Conservation (phyloP, 2,329 filamentous ascomycete species). For the Pseudogymnoascus sp. region DNA sequence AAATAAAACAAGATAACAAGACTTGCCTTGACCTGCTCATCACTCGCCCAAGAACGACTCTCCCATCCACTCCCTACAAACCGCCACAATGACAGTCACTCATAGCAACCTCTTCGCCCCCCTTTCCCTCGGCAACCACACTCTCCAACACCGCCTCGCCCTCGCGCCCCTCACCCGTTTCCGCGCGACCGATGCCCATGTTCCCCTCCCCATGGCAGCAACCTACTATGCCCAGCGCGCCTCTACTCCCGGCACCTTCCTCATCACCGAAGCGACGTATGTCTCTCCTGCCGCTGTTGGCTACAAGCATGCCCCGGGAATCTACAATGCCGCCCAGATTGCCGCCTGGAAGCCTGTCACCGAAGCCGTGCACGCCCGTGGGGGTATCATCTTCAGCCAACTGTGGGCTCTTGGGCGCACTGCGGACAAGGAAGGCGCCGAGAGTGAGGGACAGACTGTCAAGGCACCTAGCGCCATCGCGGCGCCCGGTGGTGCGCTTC, state of each 20-base stretch:
- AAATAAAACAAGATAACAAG: not conserved
- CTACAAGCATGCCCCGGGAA: slow-evolving; percentile 45
- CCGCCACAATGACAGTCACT: slow-evolving; percentile 3
- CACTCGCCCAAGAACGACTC: not conserved
- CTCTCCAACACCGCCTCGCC: slow-evolving; percentile 39
- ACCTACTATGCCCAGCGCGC: slow-evolving; percentile 48
- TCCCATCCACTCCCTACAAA: not conserved
- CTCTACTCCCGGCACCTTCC: slow-evolving; percentile 40
- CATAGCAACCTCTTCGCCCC: slow-evolving; percentile 33
- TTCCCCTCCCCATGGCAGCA: slow-evolving; percentile 35
- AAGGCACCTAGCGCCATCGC: slow-evolving; percentile 16
- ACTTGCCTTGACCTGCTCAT: not conserved
- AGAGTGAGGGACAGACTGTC: slow-evolving; percentile 15
- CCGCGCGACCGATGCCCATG: slow-evolving; percentile 37
- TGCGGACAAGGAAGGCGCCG: slow-evolving; percentile 22
- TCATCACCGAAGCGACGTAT: slow-evolving; percentile 49
- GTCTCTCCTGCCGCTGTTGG: slow-evolving; percentile 40
- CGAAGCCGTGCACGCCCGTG: slow-evolving; percentile 51
- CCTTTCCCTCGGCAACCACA: slow-evolving; percentile 33
- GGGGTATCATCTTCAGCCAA: slow-evolving; percentile 51
- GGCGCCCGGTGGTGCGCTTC: slow-evolving; percentile 19
- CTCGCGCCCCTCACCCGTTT: slow-evolving; percentile 51
- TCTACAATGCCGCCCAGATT: slow-evolving; percentile 47
- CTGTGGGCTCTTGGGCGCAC: slow-evolving; percentile 53
- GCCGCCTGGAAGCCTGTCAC: slow-evolving; percentile 51